Base-by-base conservation (phyloP, 495 filamentous ascomycete species). In the Durotheca rogersii region DNA sequence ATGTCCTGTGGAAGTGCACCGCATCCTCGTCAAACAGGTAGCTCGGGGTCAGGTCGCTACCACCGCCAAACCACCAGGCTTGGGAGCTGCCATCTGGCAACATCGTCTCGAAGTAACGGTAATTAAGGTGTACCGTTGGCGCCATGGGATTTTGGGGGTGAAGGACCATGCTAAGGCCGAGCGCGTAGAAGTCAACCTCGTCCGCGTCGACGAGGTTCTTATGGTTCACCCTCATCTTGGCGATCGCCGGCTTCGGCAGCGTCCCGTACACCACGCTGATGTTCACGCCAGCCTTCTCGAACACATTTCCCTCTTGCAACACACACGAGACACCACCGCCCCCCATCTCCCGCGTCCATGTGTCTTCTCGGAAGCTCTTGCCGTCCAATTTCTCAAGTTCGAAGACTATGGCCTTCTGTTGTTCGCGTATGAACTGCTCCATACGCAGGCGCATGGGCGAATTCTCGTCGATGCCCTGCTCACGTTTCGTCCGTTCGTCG, bases 11-110 rank as follows among this genome's bases (percentile, higher is more conserved):
- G 81, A 99, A 99, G 62, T 95, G 92, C 39, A 95, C 87, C 6
- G 86, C 93, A 67, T 99, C 93, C 64, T 97, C 94, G 50, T 95
- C 90, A 72, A 94, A 97, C 14, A 99, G 81, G 64, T 97, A 99
- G 56, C 79, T 82, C 0, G 93, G 93, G 6, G 93, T 99, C 40
- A 99, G 70, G 72, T 99, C 93, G 4, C 87, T 90, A 19, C 93
- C 93, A 16, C 93, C 93, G 33, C 93, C 93, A 54, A 95, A 99
- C 93, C 93, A 99, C 94, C 94, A 99, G 1, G 86, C 79, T 37
- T 89, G 84, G 11, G 87, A 82, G 4, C 75, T 78, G 6, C 86
- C 87, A 53, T 86, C 81, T 6, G 78, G 70, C 49, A 87, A 87
- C 61, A 84, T 83, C 5, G 93, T 99, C 75, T 99, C 93, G 64